A percentile compares a stretch with the other conserved stretches of the same genome.
These are phyloP conservation scores for Coprinopsis strossmayeri DNA, from an alignment of 768 basidiomycete genomes.

Conservation along the genomic window DNA sequence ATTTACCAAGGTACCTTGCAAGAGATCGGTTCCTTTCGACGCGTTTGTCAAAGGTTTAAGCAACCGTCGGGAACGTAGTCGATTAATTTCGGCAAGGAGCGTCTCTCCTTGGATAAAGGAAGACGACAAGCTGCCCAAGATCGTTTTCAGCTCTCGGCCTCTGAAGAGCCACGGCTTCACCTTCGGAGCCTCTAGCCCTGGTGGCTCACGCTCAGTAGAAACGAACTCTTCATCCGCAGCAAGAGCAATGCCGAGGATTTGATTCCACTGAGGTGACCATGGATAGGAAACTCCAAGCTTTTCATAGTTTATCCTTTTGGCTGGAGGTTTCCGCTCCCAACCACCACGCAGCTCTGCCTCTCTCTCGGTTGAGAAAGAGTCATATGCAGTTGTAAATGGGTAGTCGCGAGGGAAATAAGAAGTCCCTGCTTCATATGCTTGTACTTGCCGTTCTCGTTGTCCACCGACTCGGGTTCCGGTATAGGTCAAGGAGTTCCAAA, in stretches of 20 bases:
- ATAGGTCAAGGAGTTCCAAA: conserved; percentile 74
- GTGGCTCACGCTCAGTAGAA: conserved; percentile 50
- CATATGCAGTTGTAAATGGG: conserved; percentile 51
- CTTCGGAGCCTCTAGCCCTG: conserved; percentile 12
- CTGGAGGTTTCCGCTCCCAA: conserved; percentile 83
- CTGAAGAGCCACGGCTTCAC: conserved; percentile 65
- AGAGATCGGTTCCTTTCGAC: conserved; percentile 35
- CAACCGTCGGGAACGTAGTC: conserved; percentile 48
- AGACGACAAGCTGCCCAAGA: conserved; percentile 36
- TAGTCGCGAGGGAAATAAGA: conserved; percentile 81
- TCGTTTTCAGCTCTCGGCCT: conserved; percentile 39
- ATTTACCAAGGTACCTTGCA: conserved; percentile 58
- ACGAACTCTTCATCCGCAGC: conserved; percentile 30
- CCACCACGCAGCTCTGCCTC: conserved; percentile 45
- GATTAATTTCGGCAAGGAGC: conserved; percentile 52
- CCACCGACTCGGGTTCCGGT: conserved; percentile 85
- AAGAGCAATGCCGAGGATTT: conserved; percentile 48
- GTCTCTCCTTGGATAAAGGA: conserved; percentile 34
- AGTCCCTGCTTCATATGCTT: conserved; percentile 74
- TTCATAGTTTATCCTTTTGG: conserved; percentile 72
- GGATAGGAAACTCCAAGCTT: conserved; percentile 62
- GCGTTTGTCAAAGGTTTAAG: conserved; percentile 30
- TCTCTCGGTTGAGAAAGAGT: conserved; percentile 38
- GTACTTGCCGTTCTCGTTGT: conserved; percentile 74
- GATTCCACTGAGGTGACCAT: conserved; percentile 73